Evolutionary conservation across 441 rosid genomes (phyloP).

Genomic region (Isatis lusitanica): DNA sequence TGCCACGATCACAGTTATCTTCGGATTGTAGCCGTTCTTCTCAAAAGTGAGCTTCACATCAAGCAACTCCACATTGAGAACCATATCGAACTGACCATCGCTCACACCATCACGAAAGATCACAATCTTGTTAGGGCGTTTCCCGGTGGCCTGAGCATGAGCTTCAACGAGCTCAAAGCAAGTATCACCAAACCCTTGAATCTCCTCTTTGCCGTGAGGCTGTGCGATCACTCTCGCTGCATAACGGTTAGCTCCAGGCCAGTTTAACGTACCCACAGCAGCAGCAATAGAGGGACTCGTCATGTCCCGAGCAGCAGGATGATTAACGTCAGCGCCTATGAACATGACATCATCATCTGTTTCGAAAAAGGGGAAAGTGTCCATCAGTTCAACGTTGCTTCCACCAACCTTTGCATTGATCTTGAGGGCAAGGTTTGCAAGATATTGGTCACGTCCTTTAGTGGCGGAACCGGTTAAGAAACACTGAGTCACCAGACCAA

Average conservation of each 20-base stretch:
- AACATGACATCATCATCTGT: slow-evolving; percentile 63
- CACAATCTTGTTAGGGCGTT: slow-evolving; percentile 57
- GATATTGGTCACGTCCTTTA: slow-evolving; percentile 58
- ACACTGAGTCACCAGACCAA: slow-evolving; percentile 82
- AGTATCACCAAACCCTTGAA: slow-evolving; percentile 55
- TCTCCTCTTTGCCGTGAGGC: slow-evolving; percentile 55
- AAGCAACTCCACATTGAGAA: slow-evolving; percentile 63
- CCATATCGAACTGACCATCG: slow-evolving; percentile 88
- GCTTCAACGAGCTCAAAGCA: slow-evolving; percentile 61
- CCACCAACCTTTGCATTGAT: slow-evolving; percentile 94
- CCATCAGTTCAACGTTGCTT: slow-evolving; percentile 67
- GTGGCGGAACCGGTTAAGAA: slow-evolving; percentile 53
- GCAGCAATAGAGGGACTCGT: slow-evolving; percentile 82
- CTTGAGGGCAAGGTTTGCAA: slow-evolving; percentile 73
- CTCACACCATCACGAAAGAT: slow-evolving; percentile 86
- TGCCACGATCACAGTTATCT: slow-evolving; percentile 66
- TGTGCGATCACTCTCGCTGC: slow-evolving; percentile 70
- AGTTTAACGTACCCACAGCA: slow-evolving; percentile 70
- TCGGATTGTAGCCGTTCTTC: slow-evolving; percentile 46
- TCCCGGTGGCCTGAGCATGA: slow-evolving; percentile 46
- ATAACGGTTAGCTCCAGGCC: slow-evolving; percentile 77
- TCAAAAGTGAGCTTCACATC: slow-evolving; percentile 53
- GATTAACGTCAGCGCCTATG: slow-evolving; percentile 84
- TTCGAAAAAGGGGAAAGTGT: slow-evolving; percentile 46
- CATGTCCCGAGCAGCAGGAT: slow-evolving; percentile 53